Conservation (phyloP, 495 filamentous ascomycete genomes). For the Lasiosphaeriaceae sp. region DNA sequence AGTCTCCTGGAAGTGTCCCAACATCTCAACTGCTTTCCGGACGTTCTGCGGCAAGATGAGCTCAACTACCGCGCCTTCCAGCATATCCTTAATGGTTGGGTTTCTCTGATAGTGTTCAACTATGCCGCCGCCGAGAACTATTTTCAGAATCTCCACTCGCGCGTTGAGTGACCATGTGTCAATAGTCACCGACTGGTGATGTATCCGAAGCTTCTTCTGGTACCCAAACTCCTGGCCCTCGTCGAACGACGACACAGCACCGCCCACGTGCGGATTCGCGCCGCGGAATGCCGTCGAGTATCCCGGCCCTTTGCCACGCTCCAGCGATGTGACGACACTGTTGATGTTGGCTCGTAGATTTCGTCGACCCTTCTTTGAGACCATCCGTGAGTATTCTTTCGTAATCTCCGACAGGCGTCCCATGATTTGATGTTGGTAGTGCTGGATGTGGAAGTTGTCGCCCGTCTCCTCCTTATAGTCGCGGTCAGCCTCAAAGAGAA, state of each 20-base stretch:
- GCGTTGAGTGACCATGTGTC: constrained; percentile 90
- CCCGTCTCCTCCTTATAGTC: constrained; percentile 61
- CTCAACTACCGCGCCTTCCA: constrained; percentile 41
- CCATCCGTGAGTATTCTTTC: constrained; percentile 60
- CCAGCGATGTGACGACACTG: constrained; percentile 80
- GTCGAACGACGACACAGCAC: constrained; percentile 53
- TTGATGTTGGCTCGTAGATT: constrained; percentile 71
- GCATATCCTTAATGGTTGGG: constrained; percentile 68
- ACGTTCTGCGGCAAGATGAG: constrained; percentile 19
- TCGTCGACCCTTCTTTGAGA: constrained; percentile 77
- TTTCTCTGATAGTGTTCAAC: constrained; percentile 78
- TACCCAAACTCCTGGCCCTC: constrained; percentile 73
- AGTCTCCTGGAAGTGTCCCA: neutral
- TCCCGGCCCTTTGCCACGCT: constrained; percentile 54
- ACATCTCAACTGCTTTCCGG: constrained; percentile 4
- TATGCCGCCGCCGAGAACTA: constrained; percentile 78
- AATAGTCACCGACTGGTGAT: constrained; percentile 70
- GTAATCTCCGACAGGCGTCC: constrained; percentile 48
- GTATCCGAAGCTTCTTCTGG: constrained; percentile 70
- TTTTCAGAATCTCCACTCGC: constrained; percentile 68
- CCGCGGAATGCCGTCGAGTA: constrained; percentile 42
- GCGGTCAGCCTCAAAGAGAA: constrained; percentile 79
- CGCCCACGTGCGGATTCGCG: constrained; percentile 39
- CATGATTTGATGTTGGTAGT: constrained; percentile 57
- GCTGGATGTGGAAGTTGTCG: constrained; percentile 41